These are phyloP conservation scores for Sarocladiaceae sp. DNA, from an alignment of 2,329 filamentous ascomycete genomes.

Conservation along the genomic window DNA sequence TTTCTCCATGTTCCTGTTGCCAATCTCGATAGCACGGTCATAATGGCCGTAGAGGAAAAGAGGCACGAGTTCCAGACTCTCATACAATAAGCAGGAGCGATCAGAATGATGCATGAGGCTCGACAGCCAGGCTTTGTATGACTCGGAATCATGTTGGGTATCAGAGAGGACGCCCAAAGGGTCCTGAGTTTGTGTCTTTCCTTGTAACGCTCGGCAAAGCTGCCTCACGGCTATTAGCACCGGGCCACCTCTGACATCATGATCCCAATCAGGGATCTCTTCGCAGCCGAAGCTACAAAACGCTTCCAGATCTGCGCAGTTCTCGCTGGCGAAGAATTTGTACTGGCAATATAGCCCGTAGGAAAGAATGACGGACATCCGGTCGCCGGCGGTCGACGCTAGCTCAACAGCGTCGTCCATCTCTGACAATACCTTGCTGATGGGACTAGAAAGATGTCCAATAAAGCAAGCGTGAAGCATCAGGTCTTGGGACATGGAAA, in stretches of 20 bases:
- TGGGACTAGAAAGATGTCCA: conserved; percentile 61
- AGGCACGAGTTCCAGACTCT: conserved; percentile 57
- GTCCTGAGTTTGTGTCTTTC: conserved; percentile 55
- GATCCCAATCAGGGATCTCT: conserved; percentile 66
- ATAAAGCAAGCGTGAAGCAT: conserved; percentile 65
- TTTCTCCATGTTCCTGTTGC: conserved; percentile 41
- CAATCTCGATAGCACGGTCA: conserved; percentile 50
- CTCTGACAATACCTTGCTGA: conserved; percentile 50
- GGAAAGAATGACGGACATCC: conserved; percentile 64
- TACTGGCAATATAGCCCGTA: conserved; percentile 61
- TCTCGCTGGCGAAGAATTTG: conserved; percentile 64
- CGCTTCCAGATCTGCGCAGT: conserved; percentile 61
- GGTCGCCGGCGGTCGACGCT: conserved; percentile 60
- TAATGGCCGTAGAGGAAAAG: conserved; percentile 60
- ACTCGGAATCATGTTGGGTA: conserved; percentile 52
- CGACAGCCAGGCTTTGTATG: conserved; percentile 54
- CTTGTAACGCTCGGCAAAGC: conserved; percentile 62
- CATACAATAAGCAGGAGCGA: conserved; percentile 61
- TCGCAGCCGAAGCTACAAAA: conserved; percentile 68
- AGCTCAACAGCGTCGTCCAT: conserved; percentile 62
- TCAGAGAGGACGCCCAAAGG: conserved; percentile 58
- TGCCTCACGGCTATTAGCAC: conserved; percentile 62
- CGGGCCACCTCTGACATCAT: conserved; percentile 64
- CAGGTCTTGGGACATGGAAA: conserved; percentile 60
- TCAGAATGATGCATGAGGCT: conserved; percentile 51